A percentile compares a stretch with the other conserved stretches of the same genome.
Evolutionary conservation across 176 grass and related monocot species (phyloP).

Genomic region (Raddia distichophylla): DNA sequence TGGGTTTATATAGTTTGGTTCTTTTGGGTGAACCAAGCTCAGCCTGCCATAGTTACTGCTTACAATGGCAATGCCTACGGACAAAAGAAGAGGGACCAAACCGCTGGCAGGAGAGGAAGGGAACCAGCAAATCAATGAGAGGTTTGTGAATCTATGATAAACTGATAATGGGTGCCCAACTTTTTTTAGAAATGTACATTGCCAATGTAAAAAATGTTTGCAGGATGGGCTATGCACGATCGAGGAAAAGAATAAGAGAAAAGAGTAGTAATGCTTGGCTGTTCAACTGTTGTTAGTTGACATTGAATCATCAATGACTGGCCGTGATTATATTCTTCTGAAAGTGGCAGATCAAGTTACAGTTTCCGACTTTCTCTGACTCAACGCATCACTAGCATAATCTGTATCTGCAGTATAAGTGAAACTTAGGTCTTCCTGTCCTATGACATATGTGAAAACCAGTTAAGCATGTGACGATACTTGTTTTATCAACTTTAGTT

Average conservation of each 20-base stretch:
- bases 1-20: background rate
- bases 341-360: conserved; percentile 49
- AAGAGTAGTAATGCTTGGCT: conserved; percentile 68
- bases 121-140: conserved; percentile 83
- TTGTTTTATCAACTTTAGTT: no score
- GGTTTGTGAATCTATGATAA: conserved; percentile 36
- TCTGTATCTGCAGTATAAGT: conserved; percentile 33
- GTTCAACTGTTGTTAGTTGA: conserved; percentile 50
- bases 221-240: conserved; percentile 79
- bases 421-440: no score
- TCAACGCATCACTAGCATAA: conserved; percentile 58
- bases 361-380: conserved; percentile 37
- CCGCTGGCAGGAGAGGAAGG: conserved; percentile 78
- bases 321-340: conserved; percentile 58
- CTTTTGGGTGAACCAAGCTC: conserved; percentile 31
- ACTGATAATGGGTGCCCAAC: conserved; percentile 48
- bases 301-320: conserved; percentile 50
- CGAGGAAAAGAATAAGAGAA: conserved; percentile 62
- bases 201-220: conserved; percentile 84
- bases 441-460: no score
- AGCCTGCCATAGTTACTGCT: conserved; percentile 50
- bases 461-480: no score
- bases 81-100: conserved; percentile 87
- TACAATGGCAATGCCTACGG: conserved; percentile 85
- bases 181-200: conserved; percentile 33